Conservation (phyloP, 108 stramenopile species). For the Cafeteria roenbergensis region DNA sequence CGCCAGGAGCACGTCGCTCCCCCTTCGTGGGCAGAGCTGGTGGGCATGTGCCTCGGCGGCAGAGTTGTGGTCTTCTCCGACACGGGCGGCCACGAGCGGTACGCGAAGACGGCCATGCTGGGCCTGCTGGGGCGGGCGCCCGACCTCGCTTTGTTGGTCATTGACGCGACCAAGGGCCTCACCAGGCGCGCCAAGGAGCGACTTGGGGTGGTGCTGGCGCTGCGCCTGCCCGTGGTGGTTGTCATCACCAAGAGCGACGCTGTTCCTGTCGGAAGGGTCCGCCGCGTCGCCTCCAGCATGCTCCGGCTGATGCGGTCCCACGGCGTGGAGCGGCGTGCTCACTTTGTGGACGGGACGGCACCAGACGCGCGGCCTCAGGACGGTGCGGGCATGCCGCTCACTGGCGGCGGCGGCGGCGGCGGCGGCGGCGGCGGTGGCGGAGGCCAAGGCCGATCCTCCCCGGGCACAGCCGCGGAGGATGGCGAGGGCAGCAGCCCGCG, state of each 20-base stretch:
- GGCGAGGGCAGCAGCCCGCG: too few species aligned
- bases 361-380: neutral
- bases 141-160: neutral
- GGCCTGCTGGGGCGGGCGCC: constrained; percentile 1
- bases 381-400: neutral
- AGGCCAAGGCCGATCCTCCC: too few species aligned
- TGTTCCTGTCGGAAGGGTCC: too few species aligned
- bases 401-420: neutral
- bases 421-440: neutral
- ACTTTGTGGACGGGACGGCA: neutral
- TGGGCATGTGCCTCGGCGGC: neutral
- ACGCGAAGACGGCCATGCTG: neutral
- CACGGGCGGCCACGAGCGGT: neutral
- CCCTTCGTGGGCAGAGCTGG: neutral
- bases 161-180: neutral
- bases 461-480: too few species aligned
- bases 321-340: neutral
- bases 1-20: neutral
- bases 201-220: neutral
- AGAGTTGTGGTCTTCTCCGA: neutral
- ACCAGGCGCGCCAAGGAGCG: neutral
- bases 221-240: neutral
- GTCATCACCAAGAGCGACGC: neutral
- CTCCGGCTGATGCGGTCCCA: neutral
- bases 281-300: too few species aligned